Conservation (phyloP, 495 filamentous ascomycete genomes). For the Penicillium paradoxum region DNA sequence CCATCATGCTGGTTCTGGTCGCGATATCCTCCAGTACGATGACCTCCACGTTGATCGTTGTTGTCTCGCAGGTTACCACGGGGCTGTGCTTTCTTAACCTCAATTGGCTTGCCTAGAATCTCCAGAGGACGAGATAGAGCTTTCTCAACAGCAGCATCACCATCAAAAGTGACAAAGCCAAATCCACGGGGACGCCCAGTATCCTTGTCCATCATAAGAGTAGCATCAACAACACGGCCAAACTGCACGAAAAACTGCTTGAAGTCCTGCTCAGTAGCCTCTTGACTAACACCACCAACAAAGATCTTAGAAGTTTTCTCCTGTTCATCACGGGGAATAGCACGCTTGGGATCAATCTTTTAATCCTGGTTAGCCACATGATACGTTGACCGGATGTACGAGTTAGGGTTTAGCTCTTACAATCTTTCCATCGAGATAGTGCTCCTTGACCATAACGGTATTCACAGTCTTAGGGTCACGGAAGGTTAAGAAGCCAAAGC, state of each 20-base stretch:
- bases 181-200: slow-evolving; percentile 93
- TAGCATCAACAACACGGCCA: slow-evolving; percentile 92
- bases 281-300: slow-evolving; percentile 94
- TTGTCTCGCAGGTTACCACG: slow-evolving; percentile 91
- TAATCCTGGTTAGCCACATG: slow-evolving; percentile 22
- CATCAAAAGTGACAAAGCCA: slow-evolving; percentile 98
- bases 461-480: slow-evolving; percentile 96
- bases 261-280: slow-evolving; percentile 92
- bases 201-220: slow-evolving; percentile 99
- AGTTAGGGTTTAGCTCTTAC: slow-evolving; percentile 50
- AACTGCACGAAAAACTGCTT: slow-evolving; percentile 95
- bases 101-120: slow-evolving; percentile 92
- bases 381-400: not conserved
- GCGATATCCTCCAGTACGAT: slow-evolving; percentile 53
- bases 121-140: slow-evolving; percentile 77
- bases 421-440: slow-evolving; percentile 96
- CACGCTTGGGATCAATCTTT: slow-evolving; percentile 96
- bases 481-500: slow-evolving; percentile 97
- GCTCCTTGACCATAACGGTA: slow-evolving; percentile 99
- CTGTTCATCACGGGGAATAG: slow-evolving; percentile 95
- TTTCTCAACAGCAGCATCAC: slow-evolving; percentile 88
- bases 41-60: slow-evolving; percentile 58
- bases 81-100: slow-evolving; percentile 97
- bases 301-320: slow-evolving; percentile 98
- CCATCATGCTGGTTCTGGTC: slow-evolving; percentile 44